Base-by-base conservation (phyloP, 2,329 filamentous ascomycete genomes). In the Remersonia thermophila region DNA sequence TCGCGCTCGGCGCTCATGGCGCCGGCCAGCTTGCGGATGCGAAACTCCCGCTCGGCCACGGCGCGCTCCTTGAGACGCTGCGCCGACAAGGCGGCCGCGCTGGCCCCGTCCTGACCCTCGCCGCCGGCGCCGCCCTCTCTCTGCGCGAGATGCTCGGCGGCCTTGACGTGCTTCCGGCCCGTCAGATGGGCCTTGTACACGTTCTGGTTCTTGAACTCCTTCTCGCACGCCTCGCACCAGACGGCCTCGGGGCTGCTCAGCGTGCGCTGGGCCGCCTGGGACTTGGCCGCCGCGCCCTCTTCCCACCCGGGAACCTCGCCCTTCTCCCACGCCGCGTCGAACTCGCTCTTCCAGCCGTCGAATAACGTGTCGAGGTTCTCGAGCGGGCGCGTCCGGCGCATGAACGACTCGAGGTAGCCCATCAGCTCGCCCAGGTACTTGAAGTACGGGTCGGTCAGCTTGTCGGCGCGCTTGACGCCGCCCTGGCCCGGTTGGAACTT, bases 191-290 rank as follows among this genome's bases (percentile, higher is more conserved):
- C 78, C 50, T 86, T 87, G 66, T 93, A 94, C 32, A 95, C 85
- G 43, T 94, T 94, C 47, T 91, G 77, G 51, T 95, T 96, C 52
- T 83, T 86, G 62, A 96, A 98, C 41, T 89, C 84, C 60, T 87
- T 95, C 54, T 91, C 81, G 55, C 91, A 98, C 44, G 87, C 86
- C 5, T 80, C 69, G 52, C 91, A 98, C 82, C 83, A 96, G 12
- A 86, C 71, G 0, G 81, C 83, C 35, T 85, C 79, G 1, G 51
- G 66, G 52, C 53, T 52, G 37, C 57, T 62, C 2, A 59, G 32
- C 18, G 49, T 45, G 33, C 38, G 50, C 0, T 59, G 48, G 2
- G 61, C 43, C 0, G 60, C 62, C 27, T 60, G 59, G 12, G 60
- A 27, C 15, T 61, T 56, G 14, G 61, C 45, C 7, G 51, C 44